phyloP scores from a whole-genome alignment of 495 filamentous ascomycete species.

The Staphylotrichum tortipilum region DNA sequence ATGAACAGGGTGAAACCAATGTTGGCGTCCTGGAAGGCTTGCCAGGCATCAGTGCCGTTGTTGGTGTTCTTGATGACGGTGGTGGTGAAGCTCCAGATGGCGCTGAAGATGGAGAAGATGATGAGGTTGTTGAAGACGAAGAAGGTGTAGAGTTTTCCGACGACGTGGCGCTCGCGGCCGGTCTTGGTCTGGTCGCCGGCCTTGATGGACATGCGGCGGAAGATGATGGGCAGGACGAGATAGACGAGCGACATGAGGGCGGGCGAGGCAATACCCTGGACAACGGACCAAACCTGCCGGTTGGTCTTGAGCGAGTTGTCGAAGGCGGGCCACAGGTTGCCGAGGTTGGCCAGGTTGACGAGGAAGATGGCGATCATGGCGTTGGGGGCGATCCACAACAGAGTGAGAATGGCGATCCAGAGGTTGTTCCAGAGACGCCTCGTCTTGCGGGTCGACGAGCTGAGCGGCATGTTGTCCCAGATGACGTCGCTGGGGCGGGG shows the following conservation, averaged over 20 bases:
- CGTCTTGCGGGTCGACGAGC: constrained; percentile 55
- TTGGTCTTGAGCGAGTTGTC: constrained; percentile 51
- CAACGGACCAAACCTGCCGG: constrained; percentile 64
- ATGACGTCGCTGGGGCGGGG: constrained; percentile 88
- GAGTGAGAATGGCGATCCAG: constrained; percentile 71
- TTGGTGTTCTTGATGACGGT: constrained; percentile 49
- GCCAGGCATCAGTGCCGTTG: constrained; percentile 50
- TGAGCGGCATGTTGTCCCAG: constrained; percentile 83
- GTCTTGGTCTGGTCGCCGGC: constrained; percentile 87
- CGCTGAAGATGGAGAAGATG: constrained; percentile 83
- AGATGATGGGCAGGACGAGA: constrained; percentile 79
- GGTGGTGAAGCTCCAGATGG: constrained; percentile 62
- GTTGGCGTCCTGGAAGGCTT: constrained; percentile 54
- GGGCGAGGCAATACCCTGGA: constrained; percentile 91
- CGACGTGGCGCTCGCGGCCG: constrained; percentile 85
- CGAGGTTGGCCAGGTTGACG: constrained; percentile 72
- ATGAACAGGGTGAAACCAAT: constrained; percentile 54
- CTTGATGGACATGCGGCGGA: constrained; percentile 68
- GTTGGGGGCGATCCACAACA: constrained; percentile 92
- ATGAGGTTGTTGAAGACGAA: constrained; percentile 97
- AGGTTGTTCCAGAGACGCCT: constrained; percentile 69
- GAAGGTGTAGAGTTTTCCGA: constrained; percentile 85
- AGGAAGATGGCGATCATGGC: constrained; percentile 91
- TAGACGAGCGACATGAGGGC: constrained; percentile 85
- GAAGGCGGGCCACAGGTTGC: constrained; percentile 72